Conservation (phyloP, 805 yeast genomes). For the Candida taoyuanica region DNA sequence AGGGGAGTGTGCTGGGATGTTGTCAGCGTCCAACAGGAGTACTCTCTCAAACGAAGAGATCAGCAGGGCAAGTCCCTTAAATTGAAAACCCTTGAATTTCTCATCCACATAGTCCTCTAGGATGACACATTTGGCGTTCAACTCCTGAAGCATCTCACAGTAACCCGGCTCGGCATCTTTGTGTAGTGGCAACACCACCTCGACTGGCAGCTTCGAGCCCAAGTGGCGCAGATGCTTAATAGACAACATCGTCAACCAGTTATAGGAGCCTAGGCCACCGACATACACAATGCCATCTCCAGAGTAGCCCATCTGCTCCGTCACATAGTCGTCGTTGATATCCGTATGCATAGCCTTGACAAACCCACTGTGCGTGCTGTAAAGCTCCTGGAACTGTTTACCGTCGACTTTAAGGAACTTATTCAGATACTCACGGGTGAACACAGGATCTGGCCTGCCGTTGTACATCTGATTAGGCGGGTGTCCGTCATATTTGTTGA, state of each 20-base stretch:
- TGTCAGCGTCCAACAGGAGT: conserved; percentile 71
- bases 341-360: no score
- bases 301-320: background rate
- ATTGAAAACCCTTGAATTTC: conserved; percentile 59
- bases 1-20: conserved; percentile 59
- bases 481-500: conserved; percentile 2
- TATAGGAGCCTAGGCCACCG: conserved; percentile 34
- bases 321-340: background rate
- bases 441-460: conserved; percentile 30
- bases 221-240: conserved; percentile 55
- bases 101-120: conserved; percentile 55
- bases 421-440: conserved; percentile 18
- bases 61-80: conserved; percentile 63
- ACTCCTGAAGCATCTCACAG: conserved; percentile 55
- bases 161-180: conserved; percentile 64
- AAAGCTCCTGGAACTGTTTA: conserved; percentile 1
- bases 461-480: conserved; percentile 6
- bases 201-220: conserved; percentile 66
- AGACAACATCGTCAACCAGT: conserved; percentile 52
- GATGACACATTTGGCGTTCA: conserved; percentile 64
- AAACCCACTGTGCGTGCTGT: conserved; percentile 1
- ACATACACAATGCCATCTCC: conserved; percentile 57
- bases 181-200: conserved; percentile 63
- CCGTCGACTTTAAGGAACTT: conserved; percentile 9
- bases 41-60: conserved; percentile 72